These are phyloP conservation scores for Ciborinia camelliae DNA, from an alignment of 2,329 filamentous ascomycete species.

Conservation along the genomic window DNA sequence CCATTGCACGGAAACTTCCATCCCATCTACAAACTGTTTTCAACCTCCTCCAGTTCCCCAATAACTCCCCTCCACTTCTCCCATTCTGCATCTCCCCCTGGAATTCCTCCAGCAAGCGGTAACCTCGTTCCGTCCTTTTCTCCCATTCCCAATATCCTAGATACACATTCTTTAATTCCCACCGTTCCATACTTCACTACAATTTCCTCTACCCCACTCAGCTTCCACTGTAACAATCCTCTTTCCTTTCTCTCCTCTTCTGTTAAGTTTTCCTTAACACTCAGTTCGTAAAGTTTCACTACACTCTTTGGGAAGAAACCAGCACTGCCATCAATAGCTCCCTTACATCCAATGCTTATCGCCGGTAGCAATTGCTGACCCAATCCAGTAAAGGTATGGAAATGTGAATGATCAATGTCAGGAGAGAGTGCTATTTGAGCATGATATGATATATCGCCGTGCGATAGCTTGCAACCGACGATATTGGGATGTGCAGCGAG, in stretches of 20 bases:
- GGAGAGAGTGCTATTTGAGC: conserved; percentile 58
- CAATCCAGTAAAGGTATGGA: conserved; percentile 61
- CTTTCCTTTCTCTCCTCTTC: conserved; percentile 49
- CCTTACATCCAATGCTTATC: conserved; percentile 59
- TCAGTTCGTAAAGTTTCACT: conserved; percentile 53
- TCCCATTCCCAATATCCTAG: conserved; percentile 56
- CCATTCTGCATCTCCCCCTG: conserved; percentile 50
- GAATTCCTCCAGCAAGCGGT: conserved; percentile 56
- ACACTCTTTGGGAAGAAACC: conserved; percentile 62
- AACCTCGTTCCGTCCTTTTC: conserved; percentile 57
- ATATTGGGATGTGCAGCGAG: conserved; percentile 63
- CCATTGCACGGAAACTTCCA: background rate
- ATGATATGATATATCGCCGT: conserved; percentile 63
- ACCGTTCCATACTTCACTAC: conserved; percentile 58
- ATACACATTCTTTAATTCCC: conserved; percentile 63
- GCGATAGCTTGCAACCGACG: conserved; percentile 66
- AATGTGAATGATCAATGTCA: conserved; percentile 54
- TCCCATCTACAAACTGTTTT: conserved; percentile 31
- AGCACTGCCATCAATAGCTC: conserved; percentile 64
- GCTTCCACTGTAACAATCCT: conserved; percentile 55
- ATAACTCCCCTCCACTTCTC: conserved; percentile 42
- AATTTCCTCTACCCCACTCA: conserved; percentile 60
- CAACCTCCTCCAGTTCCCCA: conserved; percentile 34
- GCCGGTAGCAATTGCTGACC: conserved; percentile 64
- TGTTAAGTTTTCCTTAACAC: conserved; percentile 38